Percentiles rank a stretch among this genome's conserved stretches.
phyloP scores from a whole-genome alignment of 1,284 basidiomycete genomes.

The Ceratobasidium sp. region DNA sequence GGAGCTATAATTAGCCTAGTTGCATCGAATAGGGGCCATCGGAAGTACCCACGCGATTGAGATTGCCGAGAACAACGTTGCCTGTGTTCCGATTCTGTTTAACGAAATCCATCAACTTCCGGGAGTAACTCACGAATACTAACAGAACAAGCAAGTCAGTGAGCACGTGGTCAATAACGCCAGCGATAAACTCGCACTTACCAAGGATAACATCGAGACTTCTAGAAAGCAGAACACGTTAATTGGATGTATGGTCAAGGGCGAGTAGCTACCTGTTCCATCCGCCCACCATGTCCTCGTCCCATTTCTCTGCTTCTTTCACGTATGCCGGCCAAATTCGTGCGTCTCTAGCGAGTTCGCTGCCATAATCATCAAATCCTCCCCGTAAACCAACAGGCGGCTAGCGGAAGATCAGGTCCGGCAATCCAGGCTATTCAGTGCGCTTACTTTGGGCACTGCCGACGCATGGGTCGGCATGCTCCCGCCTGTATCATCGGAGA shows the following conservation, averaged over 20 bases:
- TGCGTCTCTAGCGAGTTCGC: slow-evolving; percentile 15
- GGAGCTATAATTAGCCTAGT: not conserved
- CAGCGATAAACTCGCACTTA: too few relatives aligned
- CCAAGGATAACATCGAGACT: not conserved
- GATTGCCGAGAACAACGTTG: slow-evolving; percentile 8
- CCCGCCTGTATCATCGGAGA: slow-evolving; percentile 4
- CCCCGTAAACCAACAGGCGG: not conserved
- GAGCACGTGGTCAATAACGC: too few relatives aligned
- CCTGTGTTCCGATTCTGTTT: not conserved
- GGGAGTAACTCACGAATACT: too few relatives aligned
- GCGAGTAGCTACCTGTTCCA: slow-evolving; percentile 14
- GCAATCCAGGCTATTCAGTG: not conserved
- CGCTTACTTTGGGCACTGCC: not conserved
- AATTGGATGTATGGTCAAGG: not conserved
- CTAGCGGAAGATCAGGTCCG: not conserved
- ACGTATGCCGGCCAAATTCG: slow-evolving; percentile 29
- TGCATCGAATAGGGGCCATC: not conserved
- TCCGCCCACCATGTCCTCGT: slow-evolving; percentile 25
- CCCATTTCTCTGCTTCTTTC: slow-evolving; percentile 23
- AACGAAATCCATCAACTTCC: too few relatives aligned
- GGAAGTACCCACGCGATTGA: slow-evolving; percentile 5
- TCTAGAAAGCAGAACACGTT: slow-evolving; percentile 13
- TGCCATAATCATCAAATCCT: slow-evolving; percentile 12
- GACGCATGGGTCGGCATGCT: not conserved
- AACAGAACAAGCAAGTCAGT: too few relatives aligned